Conservation (phyloP, 1,139 yeast species). For the Suhomyces wounanorum region DNA sequence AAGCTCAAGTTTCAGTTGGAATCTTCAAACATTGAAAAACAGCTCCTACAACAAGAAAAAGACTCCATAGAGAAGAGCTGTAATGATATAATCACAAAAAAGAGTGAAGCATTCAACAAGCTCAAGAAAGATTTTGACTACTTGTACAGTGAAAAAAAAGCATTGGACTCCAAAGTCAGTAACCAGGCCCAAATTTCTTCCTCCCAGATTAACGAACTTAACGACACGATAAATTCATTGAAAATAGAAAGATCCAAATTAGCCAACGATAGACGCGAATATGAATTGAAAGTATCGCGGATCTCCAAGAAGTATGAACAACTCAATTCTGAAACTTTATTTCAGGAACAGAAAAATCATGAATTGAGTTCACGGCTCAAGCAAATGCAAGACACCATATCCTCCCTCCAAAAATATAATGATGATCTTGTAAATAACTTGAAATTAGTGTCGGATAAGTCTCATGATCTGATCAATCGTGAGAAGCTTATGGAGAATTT, state of each 20-base stretch:
- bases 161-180: slow-evolving; percentile 53
- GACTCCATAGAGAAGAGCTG: slow-evolving; percentile 28
- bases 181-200: slow-evolving; percentile 49
- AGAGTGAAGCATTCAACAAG: slow-evolving; percentile 34
- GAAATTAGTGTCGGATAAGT: slow-evolving; percentile 9
- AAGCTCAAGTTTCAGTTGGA: slow-evolving; percentile 32
- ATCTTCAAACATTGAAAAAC: slow-evolving; percentile 36
- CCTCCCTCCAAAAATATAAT: slow-evolving; percentile 31
- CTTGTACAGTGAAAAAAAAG: slow-evolving; percentile 56
- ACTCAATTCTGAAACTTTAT: slow-evolving; percentile 21
- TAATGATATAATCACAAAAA: slow-evolving; percentile 32
- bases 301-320: slow-evolving; percentile 31
- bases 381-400: slow-evolving; percentile 24
- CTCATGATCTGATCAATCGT: slow-evolving; percentile 12
- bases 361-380: slow-evolving; percentile 31
- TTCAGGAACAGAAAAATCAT: slow-evolving; percentile 16
- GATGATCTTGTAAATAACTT: slow-evolving; percentile 55
- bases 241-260: slow-evolving; percentile 21
- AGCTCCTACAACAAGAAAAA: slow-evolving; percentile 37
- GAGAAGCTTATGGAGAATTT: slow-evolving; percentile 26
- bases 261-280: slow-evolving; percentile 20
- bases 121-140: slow-evolving; percentile 58
- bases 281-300: slow-evolving; percentile 29
- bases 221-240: slow-evolving; percentile 25
- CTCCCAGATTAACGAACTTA: slow-evolving; percentile 40